These are phyloP conservation scores for Talaromyces pinophilus DNA, from an alignment of 2,329 filamentous ascomycete species.

Conservation along the genomic window DNA sequence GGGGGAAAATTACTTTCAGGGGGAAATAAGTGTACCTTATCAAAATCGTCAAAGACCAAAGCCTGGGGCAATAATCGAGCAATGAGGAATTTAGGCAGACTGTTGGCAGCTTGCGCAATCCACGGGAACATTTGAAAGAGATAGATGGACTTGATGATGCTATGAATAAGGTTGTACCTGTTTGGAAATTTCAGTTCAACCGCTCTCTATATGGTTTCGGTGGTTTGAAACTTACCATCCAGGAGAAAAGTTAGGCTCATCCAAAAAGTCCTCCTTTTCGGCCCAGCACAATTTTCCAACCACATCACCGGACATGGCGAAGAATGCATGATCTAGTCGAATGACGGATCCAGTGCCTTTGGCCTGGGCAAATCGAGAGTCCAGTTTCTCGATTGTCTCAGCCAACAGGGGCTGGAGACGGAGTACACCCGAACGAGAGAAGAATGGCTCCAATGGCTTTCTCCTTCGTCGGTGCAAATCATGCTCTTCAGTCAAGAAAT, in stretches of 20 bases:
- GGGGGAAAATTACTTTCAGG: neutral
- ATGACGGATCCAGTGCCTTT: constrained; percentile 26
- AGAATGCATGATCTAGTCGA: constrained; percentile 30
- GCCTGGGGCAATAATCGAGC: constrained; percentile 13
- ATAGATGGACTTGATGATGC: constrained; percentile 19
- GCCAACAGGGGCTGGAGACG: constrained; percentile 19
- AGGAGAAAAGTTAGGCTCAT: constrained; percentile 25
- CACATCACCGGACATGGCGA: constrained; percentile 33
- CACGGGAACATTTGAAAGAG: constrained; percentile 24
- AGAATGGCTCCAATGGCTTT: constrained; percentile 29
- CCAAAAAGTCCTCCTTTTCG: constrained; percentile 22
- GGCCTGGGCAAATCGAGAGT: constrained; percentile 18
- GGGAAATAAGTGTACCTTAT: neutral
- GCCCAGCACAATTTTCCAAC: constrained; percentile 29
- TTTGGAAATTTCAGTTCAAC: neutral
- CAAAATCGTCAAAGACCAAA: constrained; percentile 15
- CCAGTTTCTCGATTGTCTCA: constrained; percentile 22
- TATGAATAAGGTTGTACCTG: constrained; percentile 21
- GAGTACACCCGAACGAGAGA: constrained; percentile 25
- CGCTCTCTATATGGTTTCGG: neutral
- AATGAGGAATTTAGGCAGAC: constrained; percentile 7
- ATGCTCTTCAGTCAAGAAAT: constrained; percentile 25
- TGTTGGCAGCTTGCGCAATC: constrained; percentile 17
- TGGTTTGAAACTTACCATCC: constrained; percentile 19
- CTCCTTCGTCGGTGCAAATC: constrained; percentile 30